phyloP scores from a whole-genome alignment of 2,329 filamentous ascomycete genomes.

The Rhytidhysteron rufulum region DNA sequence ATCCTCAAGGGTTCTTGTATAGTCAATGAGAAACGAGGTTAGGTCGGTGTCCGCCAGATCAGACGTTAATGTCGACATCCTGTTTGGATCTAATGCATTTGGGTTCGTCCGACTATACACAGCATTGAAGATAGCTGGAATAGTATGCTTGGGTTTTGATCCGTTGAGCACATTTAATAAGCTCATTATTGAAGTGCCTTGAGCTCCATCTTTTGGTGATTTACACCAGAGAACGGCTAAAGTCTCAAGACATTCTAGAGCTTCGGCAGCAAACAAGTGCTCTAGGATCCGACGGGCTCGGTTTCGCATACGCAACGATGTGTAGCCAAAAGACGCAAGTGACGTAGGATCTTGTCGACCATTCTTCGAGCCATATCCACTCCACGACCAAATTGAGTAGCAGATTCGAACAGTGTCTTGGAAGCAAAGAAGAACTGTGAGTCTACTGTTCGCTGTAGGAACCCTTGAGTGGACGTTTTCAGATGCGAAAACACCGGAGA shows the following conservation, averaged over 20 bases:
- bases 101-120: constrained; percentile 94
- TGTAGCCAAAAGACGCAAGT: constrained; percentile 82
- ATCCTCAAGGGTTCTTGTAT: constrained; percentile 85
- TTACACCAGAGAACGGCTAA: constrained; percentile 78
- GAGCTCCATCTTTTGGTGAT: constrained; percentile 46
- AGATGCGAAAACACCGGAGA: constrained; percentile 81
- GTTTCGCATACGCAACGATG: constrained; percentile 85
- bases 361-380: constrained; percentile 58
- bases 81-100: constrained; percentile 67
- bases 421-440: constrained; percentile 93
- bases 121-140: constrained; percentile 92
- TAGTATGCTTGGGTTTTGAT: constrained; percentile 83
- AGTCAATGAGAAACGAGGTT: constrained; percentile 84
- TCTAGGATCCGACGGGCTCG: constrained; percentile 83
- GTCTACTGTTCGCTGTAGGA: constrained; percentile 83
- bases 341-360: constrained; percentile 62
- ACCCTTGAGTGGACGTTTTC: constrained; percentile 74
- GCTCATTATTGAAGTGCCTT: constrained; percentile 69
- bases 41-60: constrained; percentile 79
- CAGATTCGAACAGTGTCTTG: constrained; percentile 92
- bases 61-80: constrained; percentile 85
- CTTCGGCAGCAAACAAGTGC: constrained; percentile 88
- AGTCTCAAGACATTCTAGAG: constrained; percentile 89
- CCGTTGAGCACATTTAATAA: constrained; percentile 88
- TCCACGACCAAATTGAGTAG: constrained; percentile 95